Percentiles rank a stretch among this genome's conserved stretches.
Evolutionary conservation across 257 asterid species (phyloP).

Genomic region (Solanum virginianum): DNA sequence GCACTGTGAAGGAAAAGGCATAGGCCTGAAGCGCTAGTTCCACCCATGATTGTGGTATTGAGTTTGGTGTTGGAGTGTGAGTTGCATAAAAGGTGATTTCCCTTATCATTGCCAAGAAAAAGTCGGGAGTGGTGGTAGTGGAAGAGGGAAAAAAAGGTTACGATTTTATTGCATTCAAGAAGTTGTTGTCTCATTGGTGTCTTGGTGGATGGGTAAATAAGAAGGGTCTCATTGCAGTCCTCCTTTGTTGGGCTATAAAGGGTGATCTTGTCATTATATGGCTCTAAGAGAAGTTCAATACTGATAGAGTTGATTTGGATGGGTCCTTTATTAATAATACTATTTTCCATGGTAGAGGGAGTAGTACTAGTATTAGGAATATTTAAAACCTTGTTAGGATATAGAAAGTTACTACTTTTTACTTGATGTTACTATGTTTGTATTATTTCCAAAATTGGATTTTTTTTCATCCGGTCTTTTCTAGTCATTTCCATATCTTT

Average conservation of each 20-base stretch:
- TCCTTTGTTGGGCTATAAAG: not conserved
- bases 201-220: not conserved
- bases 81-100: not conserved
- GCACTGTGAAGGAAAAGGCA: not conserved
- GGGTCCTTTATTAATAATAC: not conserved
- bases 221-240: not conserved
- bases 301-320: not conserved
- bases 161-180: no score
- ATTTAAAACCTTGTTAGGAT: no score
- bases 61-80: not conserved
- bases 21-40: no score
- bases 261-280: not conserved
- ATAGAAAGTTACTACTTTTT: no score
- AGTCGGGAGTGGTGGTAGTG: not conserved
- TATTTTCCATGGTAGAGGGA: no score
- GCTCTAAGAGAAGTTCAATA: not conserved
- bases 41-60: not conserved
- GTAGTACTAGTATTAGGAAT: not conserved
- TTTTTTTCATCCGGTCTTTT: no score
- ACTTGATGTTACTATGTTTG: no score
- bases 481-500: no score
- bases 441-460: no score
- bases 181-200: no score
- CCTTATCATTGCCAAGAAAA: accelerated
- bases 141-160: not conserved